phyloP scores from a whole-genome alignment of 371 early-diverging fungal genomes.

The Haplosporangium sp. region DNA sequence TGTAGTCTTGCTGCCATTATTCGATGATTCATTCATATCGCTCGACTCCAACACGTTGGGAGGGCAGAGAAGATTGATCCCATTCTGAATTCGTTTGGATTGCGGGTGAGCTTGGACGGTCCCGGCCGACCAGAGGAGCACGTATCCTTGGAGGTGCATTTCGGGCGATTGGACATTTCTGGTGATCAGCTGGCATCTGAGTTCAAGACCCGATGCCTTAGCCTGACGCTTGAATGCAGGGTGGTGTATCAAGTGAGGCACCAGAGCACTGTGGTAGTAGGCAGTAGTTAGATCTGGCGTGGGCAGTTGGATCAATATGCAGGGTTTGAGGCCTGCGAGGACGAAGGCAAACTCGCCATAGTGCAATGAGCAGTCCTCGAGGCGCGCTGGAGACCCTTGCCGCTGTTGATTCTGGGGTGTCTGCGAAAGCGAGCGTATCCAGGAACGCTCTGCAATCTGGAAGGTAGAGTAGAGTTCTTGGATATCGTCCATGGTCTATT shows the following conservation, averaged over 20 bases:
- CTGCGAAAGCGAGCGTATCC: conserved; percentile 14
- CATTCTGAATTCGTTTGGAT: conserved; percentile 7
- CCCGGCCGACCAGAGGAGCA: conserved; percentile 32
- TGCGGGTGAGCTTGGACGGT: conserved; percentile 24
- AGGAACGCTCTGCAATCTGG: conserved; percentile 22
- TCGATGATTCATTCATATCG: neutral
- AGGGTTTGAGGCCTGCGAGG: conserved; percentile 70
- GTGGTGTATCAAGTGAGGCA: conserved; percentile 57
- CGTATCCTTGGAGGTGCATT: conserved; percentile 39
- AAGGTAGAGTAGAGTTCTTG: conserved; percentile 15
- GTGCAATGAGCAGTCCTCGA: conserved; percentile 57
- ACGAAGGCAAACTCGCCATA: conserved; percentile 75
- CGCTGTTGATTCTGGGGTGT: neutral
- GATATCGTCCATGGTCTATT: conserved; percentile 9
- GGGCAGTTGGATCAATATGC: conserved; percentile 64
- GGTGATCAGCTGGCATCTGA: conserved; percentile 34
- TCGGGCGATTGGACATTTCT: conserved; percentile 26
- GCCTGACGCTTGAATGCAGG: conserved; percentile 13
- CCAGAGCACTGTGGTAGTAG: conserved; percentile 55
- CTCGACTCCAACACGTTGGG: neutral
- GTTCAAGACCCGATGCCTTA: conserved; percentile 11
- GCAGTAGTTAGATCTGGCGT: conserved; percentile 31
- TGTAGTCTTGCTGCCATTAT: neutral
- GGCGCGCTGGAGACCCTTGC: neutral
- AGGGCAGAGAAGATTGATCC: conserved; percentile 24